Conservation (phyloP, 257 asterid species). For the Solanum commersonii region DNA sequence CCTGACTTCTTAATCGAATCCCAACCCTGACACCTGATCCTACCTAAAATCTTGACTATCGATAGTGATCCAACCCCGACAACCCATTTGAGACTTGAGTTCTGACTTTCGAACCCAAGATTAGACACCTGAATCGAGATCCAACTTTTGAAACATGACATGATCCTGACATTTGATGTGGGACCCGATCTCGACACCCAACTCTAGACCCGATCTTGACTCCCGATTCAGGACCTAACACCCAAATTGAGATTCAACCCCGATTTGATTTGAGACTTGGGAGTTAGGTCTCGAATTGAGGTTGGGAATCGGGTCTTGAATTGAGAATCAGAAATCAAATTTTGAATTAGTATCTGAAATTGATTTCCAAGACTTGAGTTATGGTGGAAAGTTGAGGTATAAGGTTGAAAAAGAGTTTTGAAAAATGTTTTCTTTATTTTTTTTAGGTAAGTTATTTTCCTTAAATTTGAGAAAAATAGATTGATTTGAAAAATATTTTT, state of each 20-base stretch:
- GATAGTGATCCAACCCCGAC: background rate
- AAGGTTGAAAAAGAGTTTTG: background rate
- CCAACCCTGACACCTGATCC: background rate
- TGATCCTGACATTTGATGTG: background rate
- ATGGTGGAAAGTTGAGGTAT: background rate
- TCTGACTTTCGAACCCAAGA: background rate
- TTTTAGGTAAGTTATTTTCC: background rate
- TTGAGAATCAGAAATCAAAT: fast-evolving
- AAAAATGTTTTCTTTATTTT: too few relatives aligned
- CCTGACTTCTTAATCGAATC: background rate
- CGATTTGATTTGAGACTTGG: background rate
- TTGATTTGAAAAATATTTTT: too few relatives aligned
- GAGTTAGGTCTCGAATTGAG: background rate
- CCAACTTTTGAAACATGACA: background rate
- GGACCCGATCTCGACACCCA: background rate
- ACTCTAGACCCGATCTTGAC: background rate
- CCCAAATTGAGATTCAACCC: background rate
- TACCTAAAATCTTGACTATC: background rate
- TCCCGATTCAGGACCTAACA: background rate
- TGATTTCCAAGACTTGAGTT: background rate
- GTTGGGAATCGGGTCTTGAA: background rate
- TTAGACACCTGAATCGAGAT: background rate
- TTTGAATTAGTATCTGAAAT: background rate
- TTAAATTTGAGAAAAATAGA: too few relatives aligned
- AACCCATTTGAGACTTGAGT: background rate